phyloP scores from a whole-genome alignment of 2,329 filamentous ascomycete genomes.

The Arachnopeziza araneosa region DNA sequence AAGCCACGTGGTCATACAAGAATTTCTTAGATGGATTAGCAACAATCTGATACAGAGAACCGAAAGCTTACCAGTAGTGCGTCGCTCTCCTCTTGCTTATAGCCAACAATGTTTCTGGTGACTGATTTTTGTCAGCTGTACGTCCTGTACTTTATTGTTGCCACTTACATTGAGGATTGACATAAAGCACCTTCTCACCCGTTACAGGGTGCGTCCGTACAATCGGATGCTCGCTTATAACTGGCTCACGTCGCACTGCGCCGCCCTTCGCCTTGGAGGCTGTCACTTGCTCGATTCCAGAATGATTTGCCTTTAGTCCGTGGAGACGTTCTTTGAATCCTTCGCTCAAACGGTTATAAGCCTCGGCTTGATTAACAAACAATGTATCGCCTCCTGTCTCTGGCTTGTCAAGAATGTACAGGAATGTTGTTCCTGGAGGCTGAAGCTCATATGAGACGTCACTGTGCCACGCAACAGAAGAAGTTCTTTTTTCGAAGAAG shows the following conservation, averaged over 20 bases:
- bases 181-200: conserved; percentile 75
- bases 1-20: conserved; percentile 68
- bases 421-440: conserved; percentile 82
- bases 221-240: conserved; percentile 69
- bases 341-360: conserved; percentile 75
- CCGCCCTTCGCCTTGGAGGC: conserved; percentile 61
- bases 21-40: conserved; percentile 58
- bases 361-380: conserved; percentile 73
- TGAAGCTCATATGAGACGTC: conserved; percentile 86
- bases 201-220: conserved; percentile 77
- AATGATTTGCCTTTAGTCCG: conserved; percentile 75
- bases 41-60: background rate
- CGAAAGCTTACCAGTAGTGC: conserved; percentile 44
- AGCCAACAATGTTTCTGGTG: conserved; percentile 72
- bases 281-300: conserved; percentile 73
- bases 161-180: conserved; percentile 73
- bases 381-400: conserved; percentile 78
- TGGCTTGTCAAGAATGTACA: conserved; percentile 82
- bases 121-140: conserved; percentile 41
- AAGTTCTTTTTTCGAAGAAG: conserved; percentile 66
- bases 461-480: conserved; percentile 82
- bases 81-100: conserved; percentile 84
- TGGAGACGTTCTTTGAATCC: conserved; percentile 75
- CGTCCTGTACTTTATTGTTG: conserved; percentile 43
- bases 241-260: conserved; percentile 69